Evolutionary conservation across 2,329 filamentous ascomycete genomes (phyloP), one percentile per base, ranked within the genome.

Genomic region (Beauveria brongniartii): DNA sequence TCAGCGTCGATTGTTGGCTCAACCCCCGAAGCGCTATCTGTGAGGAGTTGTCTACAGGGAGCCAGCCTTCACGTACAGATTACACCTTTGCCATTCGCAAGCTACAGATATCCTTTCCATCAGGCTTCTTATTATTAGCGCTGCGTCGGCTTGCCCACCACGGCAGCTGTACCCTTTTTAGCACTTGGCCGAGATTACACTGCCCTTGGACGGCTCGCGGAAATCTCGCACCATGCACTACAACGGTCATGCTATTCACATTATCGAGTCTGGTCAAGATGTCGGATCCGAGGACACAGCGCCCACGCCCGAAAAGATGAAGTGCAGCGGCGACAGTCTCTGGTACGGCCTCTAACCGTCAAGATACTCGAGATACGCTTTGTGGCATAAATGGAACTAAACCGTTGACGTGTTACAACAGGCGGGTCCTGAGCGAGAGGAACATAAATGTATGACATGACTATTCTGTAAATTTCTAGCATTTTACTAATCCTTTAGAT

Each of bases 401-500:
- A 24, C 14, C 3, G 18, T 54, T 34, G 28, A 43, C 16, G 26
- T 46, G n/a, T 34, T 30, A 10, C 28, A 14, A 41, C 52, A 76
- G 75, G 74, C 70, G 74, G 67, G 71, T 73, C 6, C 64, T 77
- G 52, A 70, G 70, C 46, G 74, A 77, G 63, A 67, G 74, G 46
- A 74, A 77, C 47, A 75, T 76, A 62, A 77, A 75, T 63, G 71
- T 72, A 62, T 63, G 68, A 63, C 1, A 62, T 63, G 68, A 63
- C 1, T 10, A 8, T 46, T 53, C 30, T 37, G 44, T 30, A 24
- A 12, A 52, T 7, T 51, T 9, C 6, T n/a, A 5, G n/a, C 37
- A 7, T 16, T 43, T 41, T 55, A n/a, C 61, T 64, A 46, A 65
- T 56, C 24, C 24, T 18, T 20, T 63, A 76, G 73, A 77, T 77